Evolutionary conservation across 179 eudicot species (phyloP).

Genomic region (Pouteria campechiana): DNA sequence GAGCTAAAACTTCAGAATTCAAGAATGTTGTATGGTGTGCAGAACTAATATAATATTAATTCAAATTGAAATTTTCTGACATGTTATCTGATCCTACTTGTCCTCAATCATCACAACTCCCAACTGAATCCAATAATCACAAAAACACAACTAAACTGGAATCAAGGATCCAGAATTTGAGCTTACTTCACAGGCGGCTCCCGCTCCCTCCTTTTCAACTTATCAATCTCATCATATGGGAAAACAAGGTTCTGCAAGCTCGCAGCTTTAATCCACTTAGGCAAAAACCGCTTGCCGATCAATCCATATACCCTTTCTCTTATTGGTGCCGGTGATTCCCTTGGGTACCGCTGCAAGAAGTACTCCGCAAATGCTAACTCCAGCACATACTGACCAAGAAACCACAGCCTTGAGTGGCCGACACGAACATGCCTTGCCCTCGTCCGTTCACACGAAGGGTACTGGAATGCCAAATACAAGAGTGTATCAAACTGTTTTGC

Average conservation of each 20-base stretch:
- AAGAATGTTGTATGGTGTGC: too few relatives aligned
- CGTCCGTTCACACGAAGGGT: constrained; percentile 76
- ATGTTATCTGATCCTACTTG: too few relatives aligned
- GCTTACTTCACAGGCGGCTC: constrained; percentile 95
- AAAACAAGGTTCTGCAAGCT: constrained; percentile 86
- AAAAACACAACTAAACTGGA: background rate
- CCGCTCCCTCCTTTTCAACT: constrained; percentile 45
- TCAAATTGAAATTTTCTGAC: too few relatives aligned
- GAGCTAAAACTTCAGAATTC: too few relatives aligned
- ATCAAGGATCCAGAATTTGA: background rate
- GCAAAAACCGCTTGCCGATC: constrained; percentile 82
- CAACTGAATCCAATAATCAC: too few relatives aligned
- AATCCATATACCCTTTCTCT: constrained; percentile 87
- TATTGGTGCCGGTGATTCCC: constrained; percentile 98
- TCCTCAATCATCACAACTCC: too few relatives aligned
- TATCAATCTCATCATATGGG: constrained; percentile 77
- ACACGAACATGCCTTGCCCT: constrained; percentile 70
- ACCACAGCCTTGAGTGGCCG: constrained; percentile 81
- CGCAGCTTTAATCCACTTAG: constrained; percentile 84
- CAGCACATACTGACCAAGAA: constrained; percentile 83
- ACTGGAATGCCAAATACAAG: constrained; percentile 85
- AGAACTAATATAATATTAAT: too few relatives aligned
- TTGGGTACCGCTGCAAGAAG: constrained; percentile 87
- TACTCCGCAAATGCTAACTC: constrained; percentile 82
- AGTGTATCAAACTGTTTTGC: constrained; percentile 88